Evolutionary conservation across 1,284 basidiomycete species (phyloP), one percentile per base, ranked within the genome.

Genomic region (Salmacisia buchloeana): DNA sequence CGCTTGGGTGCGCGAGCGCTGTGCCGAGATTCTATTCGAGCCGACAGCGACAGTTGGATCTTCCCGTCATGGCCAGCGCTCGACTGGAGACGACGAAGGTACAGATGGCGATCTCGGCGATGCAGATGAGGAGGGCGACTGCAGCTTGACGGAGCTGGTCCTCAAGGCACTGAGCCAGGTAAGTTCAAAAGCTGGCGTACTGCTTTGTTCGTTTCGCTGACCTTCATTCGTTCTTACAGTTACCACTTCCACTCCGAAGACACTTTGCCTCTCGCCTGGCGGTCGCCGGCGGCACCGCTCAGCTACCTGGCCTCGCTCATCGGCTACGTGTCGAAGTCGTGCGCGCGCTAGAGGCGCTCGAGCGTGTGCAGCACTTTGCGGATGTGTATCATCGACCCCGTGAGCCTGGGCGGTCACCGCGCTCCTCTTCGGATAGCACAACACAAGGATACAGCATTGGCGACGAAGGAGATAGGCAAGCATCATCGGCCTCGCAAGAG

Each of bases 1-100:
- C 0, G 94, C 94, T 0, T 98, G 96, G 94, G 84, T 97, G 27
- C 83, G 94, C 38, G 93, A 97, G 77, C 84, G 93, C 7, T 90
- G 90, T 0, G 88, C 91, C 2, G 94, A 98, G 77, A 84, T 94
- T 3, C 82, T 97, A 1, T 97, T 97, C 69, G 91, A 92, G 74
- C 87, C 87, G 5, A n/a, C n/a, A n/a, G n/a, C n/a, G n/a, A n/a
- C n/a, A n/a, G 89, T 89, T 21, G 18, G 18, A 15, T 43, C 39
- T 43, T 43, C 4, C 5, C 23, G 18, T 6, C 23, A 15, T 38
- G 9, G 10, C 18, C 36, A 38, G 36, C 10, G 36, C 39, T n/a
- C 18, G 39, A 15, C 39, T 18, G 5, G 18, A 5, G 39, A 21
- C 39, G 39, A 18, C 5, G 23, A 43, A 15, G 39, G 5, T 43